These are phyloP conservation scores for Cutaneotrichosporon arboriforme DNA, from an alignment of 1,284 basidiomycete genomes.

Conservation along the genomic window DNA sequence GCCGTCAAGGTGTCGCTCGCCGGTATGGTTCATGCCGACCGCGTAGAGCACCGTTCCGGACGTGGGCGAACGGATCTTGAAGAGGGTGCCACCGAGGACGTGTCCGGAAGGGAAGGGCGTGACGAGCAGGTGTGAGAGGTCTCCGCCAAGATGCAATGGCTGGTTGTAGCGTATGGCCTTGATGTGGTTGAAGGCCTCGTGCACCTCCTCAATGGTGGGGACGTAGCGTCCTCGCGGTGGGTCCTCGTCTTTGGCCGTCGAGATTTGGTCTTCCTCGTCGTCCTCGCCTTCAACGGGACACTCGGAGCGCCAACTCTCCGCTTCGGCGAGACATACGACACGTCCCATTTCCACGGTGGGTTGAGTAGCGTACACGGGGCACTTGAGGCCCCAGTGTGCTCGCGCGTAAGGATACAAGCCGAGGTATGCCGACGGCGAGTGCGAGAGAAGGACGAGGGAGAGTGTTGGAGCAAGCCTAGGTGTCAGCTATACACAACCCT, in stretches of 20 bases:
- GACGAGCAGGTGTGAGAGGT: constrained; percentile 63
- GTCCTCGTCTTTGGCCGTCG: constrained; percentile 30
- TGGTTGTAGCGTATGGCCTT: constrained; percentile 92
- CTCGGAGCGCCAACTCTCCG: constrained; percentile 71
- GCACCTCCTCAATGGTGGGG: constrained; percentile 74
- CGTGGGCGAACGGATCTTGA: constrained; percentile 96
- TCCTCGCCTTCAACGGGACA: constrained; percentile 51
- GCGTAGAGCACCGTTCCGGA: constrained; percentile 94
- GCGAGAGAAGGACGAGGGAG: constrained; percentile 60
- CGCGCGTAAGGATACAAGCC: constrained; percentile 89
- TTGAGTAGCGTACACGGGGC: constrained; percentile 91
- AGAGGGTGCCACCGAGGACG: constrained; percentile 92
- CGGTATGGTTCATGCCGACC: constrained; percentile 93
- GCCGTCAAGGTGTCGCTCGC: constrained; percentile 91
- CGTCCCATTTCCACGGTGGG: constrained; percentile 95
- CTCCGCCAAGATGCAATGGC: constrained; percentile 89
- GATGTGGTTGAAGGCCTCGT: constrained; percentile 87
- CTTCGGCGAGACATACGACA: constrained; percentile 77
- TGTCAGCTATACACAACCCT: neutral
- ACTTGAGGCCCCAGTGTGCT: constrained; percentile 77
- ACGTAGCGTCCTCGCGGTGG: constrained; percentile 43
- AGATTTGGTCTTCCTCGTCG: constrained; percentile 14
- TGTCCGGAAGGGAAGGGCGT: constrained; percentile 96
- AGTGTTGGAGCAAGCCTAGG: constrained; percentile 68
- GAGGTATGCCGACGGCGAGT: constrained; percentile 81